A percentile compares a stretch with the other conserved stretches of the same genome.
Evolutionary conservation across 495 filamentous ascomycete species (phyloP).

Genomic region (Daldinia decipiens): DNA sequence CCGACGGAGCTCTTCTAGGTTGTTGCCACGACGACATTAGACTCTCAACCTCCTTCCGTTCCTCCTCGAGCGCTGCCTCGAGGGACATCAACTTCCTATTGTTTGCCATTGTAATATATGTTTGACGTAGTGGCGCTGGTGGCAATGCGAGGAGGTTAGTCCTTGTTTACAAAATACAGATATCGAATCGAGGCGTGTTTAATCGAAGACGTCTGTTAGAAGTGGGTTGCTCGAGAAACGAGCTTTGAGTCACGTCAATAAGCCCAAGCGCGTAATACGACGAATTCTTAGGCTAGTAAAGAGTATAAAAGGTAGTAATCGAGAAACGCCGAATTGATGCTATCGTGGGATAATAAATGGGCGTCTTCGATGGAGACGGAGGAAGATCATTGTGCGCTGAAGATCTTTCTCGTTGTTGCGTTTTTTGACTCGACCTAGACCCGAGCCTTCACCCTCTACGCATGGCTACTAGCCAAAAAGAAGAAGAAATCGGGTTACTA

Average conservation of each 20-base stretch:
- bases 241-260: conserved; percentile 7
- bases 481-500: conserved; percentile 10
- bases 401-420: conserved; percentile 27
- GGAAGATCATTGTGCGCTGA: conserved; percentile 46
- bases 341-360: conserved; percentile 52
- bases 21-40: conserved; percentile 57
- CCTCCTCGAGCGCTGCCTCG: conserved; percentile 76
- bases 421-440: conserved; percentile 33
- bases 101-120: conserved; percentile 24
- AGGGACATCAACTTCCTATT: conserved; percentile 65
- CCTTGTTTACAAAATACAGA: conserved; percentile 15
- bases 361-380: conserved; percentile 47
- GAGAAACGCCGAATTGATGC: conserved; percentile 39
- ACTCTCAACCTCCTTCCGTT: conserved; percentile 74
- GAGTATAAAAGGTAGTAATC: conserved; percentile 19
- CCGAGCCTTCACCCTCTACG: conserved; percentile 28
- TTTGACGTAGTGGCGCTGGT: background rate
- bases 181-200: conserved; percentile 10
- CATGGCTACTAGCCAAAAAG: conserved; percentile 39
- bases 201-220: conserved; percentile 7
- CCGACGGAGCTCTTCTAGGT: conserved; percentile 51
- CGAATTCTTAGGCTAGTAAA: background rate
- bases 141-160: background rate
- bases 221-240: conserved; percentile 4
- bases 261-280: background rate